Evolutionary conservation across 225 moss, liverwort and hornwort species (phyloP), one percentile per base, ranked within the genome.

Genomic region (Bryum argenteum): DNA sequence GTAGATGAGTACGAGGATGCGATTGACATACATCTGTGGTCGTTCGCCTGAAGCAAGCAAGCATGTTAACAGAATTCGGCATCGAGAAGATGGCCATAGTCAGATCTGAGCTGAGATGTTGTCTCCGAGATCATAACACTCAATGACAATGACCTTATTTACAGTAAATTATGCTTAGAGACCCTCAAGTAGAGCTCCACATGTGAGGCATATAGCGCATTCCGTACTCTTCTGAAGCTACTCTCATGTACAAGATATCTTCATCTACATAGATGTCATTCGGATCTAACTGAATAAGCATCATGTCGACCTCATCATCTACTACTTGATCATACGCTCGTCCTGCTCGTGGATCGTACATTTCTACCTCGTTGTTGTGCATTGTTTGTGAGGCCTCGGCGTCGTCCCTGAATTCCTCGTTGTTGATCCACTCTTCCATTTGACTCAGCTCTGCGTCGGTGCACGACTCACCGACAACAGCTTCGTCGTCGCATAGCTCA

Each of bases 351-450:
- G 4, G 12, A 73, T 44, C 37, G 18, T 24, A 61, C 14, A 39
- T n/a, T 10, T 72, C 72, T 11, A 15, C 38, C 22, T 72, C 72
- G n/a, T 43, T 43, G 43, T 61, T 54, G 22, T 47, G 72, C 20
- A 33, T 38, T 18, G n/a, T 0, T 14, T 45, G 39, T 1, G 71
- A 33, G 5, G 22, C 66, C 9, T 72, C 67, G n/a, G n/a, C 22
- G 23, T 66, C 39, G 54, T 67, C 78, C 1, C 67, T 48, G 15
- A 78, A 78, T 62, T 67, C 61, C 62, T 48, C 55, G 68, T 68
- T 19, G 62, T n/a, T n/a, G n/a, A 78, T 68, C 68, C 73, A 73
- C 1, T 45, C 67, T 67, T 78, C 67, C 10, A 78, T 26, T 3
- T 54, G 22, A 52, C 72, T 51, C 11, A 56, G 40, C 23, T 52